These are phyloP conservation scores for Eimeria sp. DNA, from an alignment of 169 alveolate species.

Conservation along the genomic window DNA sequence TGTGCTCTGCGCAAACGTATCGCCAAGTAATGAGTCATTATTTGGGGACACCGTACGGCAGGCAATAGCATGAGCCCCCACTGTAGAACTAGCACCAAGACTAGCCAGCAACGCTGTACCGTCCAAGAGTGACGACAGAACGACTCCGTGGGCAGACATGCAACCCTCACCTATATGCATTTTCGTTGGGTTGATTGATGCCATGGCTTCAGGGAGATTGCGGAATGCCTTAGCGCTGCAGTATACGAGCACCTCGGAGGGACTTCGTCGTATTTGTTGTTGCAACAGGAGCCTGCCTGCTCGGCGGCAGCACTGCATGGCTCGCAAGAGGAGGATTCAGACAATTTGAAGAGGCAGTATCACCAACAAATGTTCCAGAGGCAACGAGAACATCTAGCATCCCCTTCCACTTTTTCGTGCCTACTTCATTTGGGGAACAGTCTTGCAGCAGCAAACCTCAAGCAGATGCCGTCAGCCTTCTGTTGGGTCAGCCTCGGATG, in stretches of 20 bases:
- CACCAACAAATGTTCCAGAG: slow-evolving; percentile 12
- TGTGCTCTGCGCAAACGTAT: too few relatives aligned
- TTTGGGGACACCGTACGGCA: background rate
- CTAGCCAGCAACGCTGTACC: background rate
- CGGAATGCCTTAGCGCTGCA: slow-evolving; percentile 66
- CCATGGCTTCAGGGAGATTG: slow-evolving; percentile 24
- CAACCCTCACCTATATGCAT: background rate
- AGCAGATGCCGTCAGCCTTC: background rate
- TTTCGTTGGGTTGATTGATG: background rate
- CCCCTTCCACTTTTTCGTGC: slow-evolving; percentile 35
- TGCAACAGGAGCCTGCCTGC: slow-evolving; percentile 30
- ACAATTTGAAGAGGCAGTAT: background rate
- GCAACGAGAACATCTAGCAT: slow-evolving; percentile 19
- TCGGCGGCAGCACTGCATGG: background rate
- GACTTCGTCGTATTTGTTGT: slow-evolving; percentile 28
- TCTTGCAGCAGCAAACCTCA: slow-evolving; percentile 37
- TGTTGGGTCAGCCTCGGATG: slow-evolving; percentile 22
- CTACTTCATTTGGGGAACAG: slow-evolving; percentile 60
- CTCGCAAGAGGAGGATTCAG: background rate
- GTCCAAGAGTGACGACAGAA: background rate
- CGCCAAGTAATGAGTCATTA: too few relatives aligned
- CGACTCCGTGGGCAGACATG: background rate
- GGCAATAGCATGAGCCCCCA: background rate
- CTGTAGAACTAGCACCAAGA: background rate
- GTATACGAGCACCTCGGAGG: slow-evolving; percentile 73